A percentile compares a stretch with the other conserved stretches of the same genome.
Conservation (phyloP, 352 stramenopile species). For the Stephanocyclus meneghinianus region DNA sequence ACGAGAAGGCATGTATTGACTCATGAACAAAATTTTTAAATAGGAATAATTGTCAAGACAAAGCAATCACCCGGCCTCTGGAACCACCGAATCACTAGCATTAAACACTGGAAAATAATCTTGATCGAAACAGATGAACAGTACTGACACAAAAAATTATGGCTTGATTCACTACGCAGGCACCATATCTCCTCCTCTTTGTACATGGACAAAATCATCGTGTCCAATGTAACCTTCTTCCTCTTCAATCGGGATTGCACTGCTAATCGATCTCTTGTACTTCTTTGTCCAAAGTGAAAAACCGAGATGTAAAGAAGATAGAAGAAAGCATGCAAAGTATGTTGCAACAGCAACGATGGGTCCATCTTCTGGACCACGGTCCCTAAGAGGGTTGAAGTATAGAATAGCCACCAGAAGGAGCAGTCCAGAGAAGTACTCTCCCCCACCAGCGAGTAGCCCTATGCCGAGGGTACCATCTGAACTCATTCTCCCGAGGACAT, state of each 20-base stretch:
- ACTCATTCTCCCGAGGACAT: constrained; percentile 14
- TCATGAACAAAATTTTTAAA: too few species aligned
- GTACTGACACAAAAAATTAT: constrained; percentile 10
- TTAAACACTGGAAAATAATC: too few species aligned
- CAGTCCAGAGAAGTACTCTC: constrained; percentile 9
- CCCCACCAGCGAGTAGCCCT: constrained; percentile 18
- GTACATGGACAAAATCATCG: constrained; percentile 15
- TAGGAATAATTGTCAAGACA: too few species aligned
- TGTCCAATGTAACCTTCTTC: constrained; percentile 13
- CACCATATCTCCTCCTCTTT: constrained; percentile 7
- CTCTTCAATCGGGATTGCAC: constrained; percentile 14
- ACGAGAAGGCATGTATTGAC: too few species aligned
- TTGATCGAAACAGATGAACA: not conserved
- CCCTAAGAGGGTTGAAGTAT: constrained; percentile 19
- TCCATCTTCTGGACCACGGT: constrained; percentile 18
- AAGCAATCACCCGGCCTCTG: too few species aligned
- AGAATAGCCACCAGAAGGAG: constrained; percentile 35
- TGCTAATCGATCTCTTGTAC: constrained; percentile 28
- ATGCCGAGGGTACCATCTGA: constrained; percentile 19
- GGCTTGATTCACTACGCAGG: constrained; percentile 1
- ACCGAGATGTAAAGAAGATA: constrained; percentile 19
- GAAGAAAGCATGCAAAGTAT: constrained; percentile 19
- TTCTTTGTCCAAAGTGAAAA: constrained; percentile 22
- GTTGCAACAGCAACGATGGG: constrained; percentile 2
- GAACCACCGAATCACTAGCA: too few species aligned